Evolutionary conservation across 495 filamentous ascomycete species (phyloP), one percentile per base, ranked within the genome.

Genomic region (Emericellopsis terricola): DNA sequence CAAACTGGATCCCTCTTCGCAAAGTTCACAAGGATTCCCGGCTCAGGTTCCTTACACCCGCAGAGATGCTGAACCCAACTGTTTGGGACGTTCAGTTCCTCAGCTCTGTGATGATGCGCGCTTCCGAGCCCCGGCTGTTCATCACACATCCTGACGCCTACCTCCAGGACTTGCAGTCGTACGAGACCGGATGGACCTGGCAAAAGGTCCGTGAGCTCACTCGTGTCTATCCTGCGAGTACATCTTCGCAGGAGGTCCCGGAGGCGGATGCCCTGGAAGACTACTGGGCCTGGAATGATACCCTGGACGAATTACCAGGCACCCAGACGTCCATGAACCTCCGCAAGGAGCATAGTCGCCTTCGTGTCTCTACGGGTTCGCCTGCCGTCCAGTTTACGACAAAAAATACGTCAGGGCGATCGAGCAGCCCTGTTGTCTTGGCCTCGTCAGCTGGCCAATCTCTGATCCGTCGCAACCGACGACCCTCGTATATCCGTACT

Each of bases 1-100:
- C 68, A 30, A 44, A 62, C 6, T 80, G 75, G 64, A 57, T 78
- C 8, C 78, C 78, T 3, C 53, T 84, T 14, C 65, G 78, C 17
- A 84, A 84, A 44, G 45, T 79, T 3, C 65, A 75, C 48, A 79
- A 72, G 41, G 71, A 79, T 33, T 68, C 71, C 0, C 57, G 62
- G 8, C 60, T 84, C 1, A 69, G 68, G 6, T 82, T 79, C 41
- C 60, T 84, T 13, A 57, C 58, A 15, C 60, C 62, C 2, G 54
- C 69, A 1, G 78, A 84, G 47, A 73, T 80, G 66, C 51, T 72
- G 15, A 78, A 71, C 3, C 62, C 72, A 3, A 64, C 68, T 4
- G 55, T 71, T 3, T 84, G 78, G 78, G 69, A 69, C 26, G 69
- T 68, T 8, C 60, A 69, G 4, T 82, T 81, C 32, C 53, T 84